A percentile compares a stretch with the other conserved stretches of the same genome.
Conservation (phyloP, 2,329 filamentous ascomycete species). For the Leptographium flavum region DNA sequence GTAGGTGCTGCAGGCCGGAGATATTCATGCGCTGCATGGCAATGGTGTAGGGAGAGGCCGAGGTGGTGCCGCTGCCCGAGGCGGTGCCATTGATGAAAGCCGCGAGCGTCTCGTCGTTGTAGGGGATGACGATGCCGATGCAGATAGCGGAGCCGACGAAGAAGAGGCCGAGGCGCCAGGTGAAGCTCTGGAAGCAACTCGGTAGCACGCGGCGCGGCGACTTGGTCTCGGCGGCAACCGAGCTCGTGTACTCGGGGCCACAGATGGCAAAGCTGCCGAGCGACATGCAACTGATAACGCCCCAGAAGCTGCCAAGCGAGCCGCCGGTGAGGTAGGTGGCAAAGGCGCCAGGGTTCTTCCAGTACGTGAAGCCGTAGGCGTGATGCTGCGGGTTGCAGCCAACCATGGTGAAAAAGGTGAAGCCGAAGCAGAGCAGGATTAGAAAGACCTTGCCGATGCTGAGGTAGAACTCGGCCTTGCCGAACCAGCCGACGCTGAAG, state of each 20-base stretch:
- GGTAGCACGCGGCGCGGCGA: slow-evolving; percentile 45
- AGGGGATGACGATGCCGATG: slow-evolving; percentile 46
- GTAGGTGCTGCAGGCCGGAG: slow-evolving; percentile 37
- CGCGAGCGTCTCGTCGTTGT: slow-evolving; percentile 38
- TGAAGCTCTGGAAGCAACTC: slow-evolving; percentile 50
- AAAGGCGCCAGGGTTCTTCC: slow-evolving; percentile 18
- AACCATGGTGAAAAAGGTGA: slow-evolving; percentile 30
- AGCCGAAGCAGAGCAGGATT: slow-evolving; percentile 34
- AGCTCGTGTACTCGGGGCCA: slow-evolving; percentile 30
- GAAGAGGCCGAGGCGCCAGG: slow-evolving; percentile 50
- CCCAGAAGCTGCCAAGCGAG: slow-evolving; percentile 32
- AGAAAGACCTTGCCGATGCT: slow-evolving; percentile 28
- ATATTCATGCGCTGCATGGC: slow-evolving; percentile 43
- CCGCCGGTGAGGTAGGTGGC: slow-evolving; percentile 36
- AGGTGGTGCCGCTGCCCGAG: slow-evolving; percentile 35
- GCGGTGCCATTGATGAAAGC: slow-evolving; percentile 24
- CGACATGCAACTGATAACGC: slow-evolving; percentile 50
- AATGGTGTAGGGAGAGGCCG: slow-evolving; percentile 39
- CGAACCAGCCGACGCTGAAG: slow-evolving; percentile 6
- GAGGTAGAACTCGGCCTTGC: slow-evolving; percentile 8
- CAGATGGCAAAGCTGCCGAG: slow-evolving; percentile 36
- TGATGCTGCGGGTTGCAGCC: slow-evolving; percentile 17
- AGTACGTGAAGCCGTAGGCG: slow-evolving; percentile 5
- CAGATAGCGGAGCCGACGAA: slow-evolving; percentile 53
- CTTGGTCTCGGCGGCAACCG: slow-evolving; percentile 35